Evolutionary conservation across 768 basidiomycete species (phyloP).

Genomic region (Tricholoma furcatifolium): DNA sequence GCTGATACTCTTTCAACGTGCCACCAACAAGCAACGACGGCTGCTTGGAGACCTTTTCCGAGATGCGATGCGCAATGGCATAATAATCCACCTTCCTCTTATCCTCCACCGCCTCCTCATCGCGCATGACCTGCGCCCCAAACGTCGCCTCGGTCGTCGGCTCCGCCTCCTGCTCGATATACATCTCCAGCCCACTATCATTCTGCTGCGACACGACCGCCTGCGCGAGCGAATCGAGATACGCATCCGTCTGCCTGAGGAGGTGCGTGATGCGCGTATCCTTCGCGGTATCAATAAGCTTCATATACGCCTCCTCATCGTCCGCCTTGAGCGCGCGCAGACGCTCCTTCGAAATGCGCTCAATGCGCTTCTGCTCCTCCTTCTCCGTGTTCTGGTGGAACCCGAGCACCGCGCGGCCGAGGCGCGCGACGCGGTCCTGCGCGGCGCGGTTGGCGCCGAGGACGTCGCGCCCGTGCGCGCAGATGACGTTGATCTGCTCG

Average conservation of each 20-base stretch:
- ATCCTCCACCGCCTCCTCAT: conserved; percentile 57
- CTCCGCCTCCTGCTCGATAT: conserved; percentile 65
- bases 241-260: conserved; percentile 89
- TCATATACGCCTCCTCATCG: conserved; percentile 99
- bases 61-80: conserved; percentile 88
- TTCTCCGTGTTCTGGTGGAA: conserved; percentile 93
- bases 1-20: conserved; percentile 90
- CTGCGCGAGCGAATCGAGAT: conserved; percentile 92
- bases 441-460: conserved; percentile 63
- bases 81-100: conserved; percentile 92
- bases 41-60: conserved; percentile 79
- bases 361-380: conserved; percentile 97
- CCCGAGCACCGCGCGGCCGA: conserved; percentile 76
- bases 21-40: conserved; percentile 80
- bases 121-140: conserved; percentile 63
- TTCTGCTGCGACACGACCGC: conserved; percentile 92
- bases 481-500: conserved; percentile 88
- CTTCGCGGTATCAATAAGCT: conserved; percentile 97
- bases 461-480: conserved; percentile 77
- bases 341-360: conserved; percentile 96
- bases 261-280: conserved; percentile 98
- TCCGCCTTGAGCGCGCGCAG: conserved; percentile 95
- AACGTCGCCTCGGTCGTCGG: conserved; percentile 87
- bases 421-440: conserved; percentile 62
- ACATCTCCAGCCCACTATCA: conserved; percentile 50